A percentile compares a stretch with the other conserved stretches of the same genome.
Conservation (phyloP, 1,284 basidiomycete genomes). For the Mycena sp. region DNA sequence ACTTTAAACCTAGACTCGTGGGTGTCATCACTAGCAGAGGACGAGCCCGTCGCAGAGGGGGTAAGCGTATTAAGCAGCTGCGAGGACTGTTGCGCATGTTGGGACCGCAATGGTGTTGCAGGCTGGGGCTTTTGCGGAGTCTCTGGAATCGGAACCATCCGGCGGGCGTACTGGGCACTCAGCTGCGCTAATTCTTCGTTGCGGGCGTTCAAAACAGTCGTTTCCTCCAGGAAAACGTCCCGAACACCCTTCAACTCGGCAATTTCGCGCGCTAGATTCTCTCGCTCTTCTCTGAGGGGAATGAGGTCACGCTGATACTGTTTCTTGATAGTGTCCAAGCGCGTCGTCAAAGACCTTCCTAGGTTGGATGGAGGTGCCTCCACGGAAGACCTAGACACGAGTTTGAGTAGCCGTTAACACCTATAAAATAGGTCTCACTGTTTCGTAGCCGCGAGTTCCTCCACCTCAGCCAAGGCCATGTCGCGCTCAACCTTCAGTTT, state of each 20-base stretch:
- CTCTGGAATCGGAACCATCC: constrained; percentile 70
- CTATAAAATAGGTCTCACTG: constrained; percentile 57
- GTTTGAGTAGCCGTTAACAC: constrained; percentile 29
- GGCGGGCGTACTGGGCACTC: constrained; percentile 82
- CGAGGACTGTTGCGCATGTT: constrained; percentile 39
- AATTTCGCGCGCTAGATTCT: constrained; percentile 85
- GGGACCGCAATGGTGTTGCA: constrained; percentile 37
- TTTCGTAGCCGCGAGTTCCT: constrained; percentile 84
- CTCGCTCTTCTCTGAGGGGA: constrained; percentile 86
- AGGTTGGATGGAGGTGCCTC: constrained; percentile 64
- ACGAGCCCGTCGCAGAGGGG: constrained; percentile 50
- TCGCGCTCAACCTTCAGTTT: constrained; percentile 91
- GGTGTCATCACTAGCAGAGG: constrained; percentile 50
- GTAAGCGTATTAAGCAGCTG: constrained; percentile 31
- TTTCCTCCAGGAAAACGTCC: constrained; percentile 91
- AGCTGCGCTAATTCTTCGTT: constrained; percentile 94
- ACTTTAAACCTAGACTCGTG: constrained; percentile 47
- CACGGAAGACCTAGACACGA: constrained; percentile 42
- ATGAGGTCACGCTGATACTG: constrained; percentile 91
- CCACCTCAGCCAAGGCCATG: constrained; percentile 91
- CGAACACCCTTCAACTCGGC: constrained; percentile 88
- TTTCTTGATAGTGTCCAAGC: constrained; percentile 90
- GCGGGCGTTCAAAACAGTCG: constrained; percentile 87
- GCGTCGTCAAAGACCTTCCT: constrained; percentile 82
- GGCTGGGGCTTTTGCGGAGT: constrained; percentile 41